Conservation (phyloP, 495 filamentous ascomycete species). For the Rostrohypoxylon terebratum region DNA sequence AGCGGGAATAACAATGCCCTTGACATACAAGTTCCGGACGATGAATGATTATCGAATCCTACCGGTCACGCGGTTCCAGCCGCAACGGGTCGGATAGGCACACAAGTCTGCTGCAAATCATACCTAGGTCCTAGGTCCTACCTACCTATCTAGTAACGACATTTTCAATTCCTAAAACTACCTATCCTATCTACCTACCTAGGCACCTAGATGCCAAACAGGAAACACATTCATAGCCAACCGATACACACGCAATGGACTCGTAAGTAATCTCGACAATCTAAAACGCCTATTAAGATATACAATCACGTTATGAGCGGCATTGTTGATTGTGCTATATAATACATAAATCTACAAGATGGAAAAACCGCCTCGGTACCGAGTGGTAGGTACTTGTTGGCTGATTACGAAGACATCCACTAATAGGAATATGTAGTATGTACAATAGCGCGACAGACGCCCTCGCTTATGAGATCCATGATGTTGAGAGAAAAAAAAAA, state of each 20-base stretch:
- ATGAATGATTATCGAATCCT: constrained; percentile 1
- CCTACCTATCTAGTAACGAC: background rate
- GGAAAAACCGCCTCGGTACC: background rate
- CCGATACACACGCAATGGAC: background rate
- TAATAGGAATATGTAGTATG: constrained; percentile 19
- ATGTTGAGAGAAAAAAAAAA: constrained; percentile 13
- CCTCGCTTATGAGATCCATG: constrained; percentile 14
- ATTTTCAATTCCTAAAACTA: background rate
- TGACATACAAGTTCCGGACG: constrained; percentile 1
- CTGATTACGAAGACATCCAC: constrained; percentile 11
- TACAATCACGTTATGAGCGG: background rate
- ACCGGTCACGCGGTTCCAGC: constrained; percentile 1
- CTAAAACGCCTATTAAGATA: background rate
- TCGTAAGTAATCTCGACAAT: background rate
- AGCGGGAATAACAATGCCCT: constrained; percentile 16
- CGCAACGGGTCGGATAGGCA: constrained; percentile 1
- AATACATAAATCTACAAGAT: constrained; percentile 17
- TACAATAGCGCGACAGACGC: constrained; percentile 22
- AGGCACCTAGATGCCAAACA: background rate
- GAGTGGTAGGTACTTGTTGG: background rate
- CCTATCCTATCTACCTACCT: too few species aligned
- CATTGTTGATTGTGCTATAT: constrained; percentile 18
- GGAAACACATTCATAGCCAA: background rate
- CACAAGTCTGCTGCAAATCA: background rate
- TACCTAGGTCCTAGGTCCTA: background rate